phyloP scores from a whole-genome alignment of 78 protist genomes.

The Guillardia theta region DNA sequence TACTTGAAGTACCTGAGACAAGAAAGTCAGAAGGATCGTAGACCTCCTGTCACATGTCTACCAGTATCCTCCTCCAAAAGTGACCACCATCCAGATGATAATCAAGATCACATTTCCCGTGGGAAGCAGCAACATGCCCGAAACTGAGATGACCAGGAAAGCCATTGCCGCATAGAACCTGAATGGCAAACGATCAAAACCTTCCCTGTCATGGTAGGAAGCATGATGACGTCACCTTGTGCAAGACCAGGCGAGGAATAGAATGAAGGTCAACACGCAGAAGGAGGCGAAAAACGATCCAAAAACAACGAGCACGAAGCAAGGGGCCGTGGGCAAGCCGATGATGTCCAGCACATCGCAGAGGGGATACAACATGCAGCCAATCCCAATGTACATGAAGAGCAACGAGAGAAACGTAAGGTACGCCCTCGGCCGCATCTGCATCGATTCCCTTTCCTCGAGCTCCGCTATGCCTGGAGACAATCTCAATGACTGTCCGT shows the following conservation, averaged over 20 bases:
- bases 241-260: background rate
- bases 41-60: too few species aligned
- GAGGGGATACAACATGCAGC: background rate
- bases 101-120: background rate
- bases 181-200: background rate
- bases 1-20: too few species aligned
- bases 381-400: background rate
- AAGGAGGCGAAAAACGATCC: background rate
- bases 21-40: too few species aligned
- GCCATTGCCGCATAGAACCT: background rate
- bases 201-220: too few species aligned
- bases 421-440: background rate
- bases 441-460: background rate
- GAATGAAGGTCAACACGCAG: background rate
- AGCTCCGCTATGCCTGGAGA: constrained; percentile 10
- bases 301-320: background rate
- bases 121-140: background rate
- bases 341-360: background rate
- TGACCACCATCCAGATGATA: background rate
- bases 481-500: background rate
- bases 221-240: background rate
- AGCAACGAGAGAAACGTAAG: background rate
- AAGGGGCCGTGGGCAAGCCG: constrained; percentile 1
- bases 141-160: background rate
- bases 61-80: background rate